Base-by-base conservation (phyloP, 2,329 filamentous ascomycete genomes). In the Tothia fuscella region DNA sequence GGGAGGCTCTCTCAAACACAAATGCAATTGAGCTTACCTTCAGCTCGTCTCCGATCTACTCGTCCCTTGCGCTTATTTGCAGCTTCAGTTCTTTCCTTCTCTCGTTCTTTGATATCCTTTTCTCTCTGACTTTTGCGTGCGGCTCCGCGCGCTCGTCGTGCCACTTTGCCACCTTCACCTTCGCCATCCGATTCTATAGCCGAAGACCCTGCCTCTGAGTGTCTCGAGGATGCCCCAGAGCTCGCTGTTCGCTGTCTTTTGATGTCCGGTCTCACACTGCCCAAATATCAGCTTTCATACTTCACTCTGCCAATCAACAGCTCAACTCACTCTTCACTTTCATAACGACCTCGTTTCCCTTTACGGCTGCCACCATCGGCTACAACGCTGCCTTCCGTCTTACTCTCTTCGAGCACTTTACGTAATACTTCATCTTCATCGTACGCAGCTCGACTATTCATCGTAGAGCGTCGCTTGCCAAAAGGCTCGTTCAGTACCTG, bases 371-470 rank as follows among this genome's bases (percentile, higher is more conserved):
- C 66, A 26, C 61, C 66, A 40, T 70, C 69, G 26, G 80, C 77
- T 10, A 58, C 56, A 25, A 69, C 67, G 10, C 67, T 61, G 36
- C 70, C 77, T 32, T 93, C 85, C 55, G 84, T 80, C 63, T 88
- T 95, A 66, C 91, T 98, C 47, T 93, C 88, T 60, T 96, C 89
- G 51, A 98, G 87, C 22, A 89, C 91, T 50, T 83, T 77, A 42
- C 87, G 77, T 29, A 98, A 62, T 53, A 88, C 80, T 58, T 93
- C 86, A 52, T 93, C 88, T 61, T 98, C 91, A 49, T 96, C 88
- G 53, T 96, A 96, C 17, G 87, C 89, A 31, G 89, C 88, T 47
- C 89, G 78, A 58, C 91, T 98, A 56, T 96, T 94, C 86, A 96
- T 95, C 5, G 91, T 98, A 16, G 87, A 94, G 21, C 91, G 76